A percentile compares a stretch with the other conserved stretches of the same genome.
Conservation (phyloP, 2,329 filamentous ascomycete species). For the Aspergillus versicolor region DNA sequence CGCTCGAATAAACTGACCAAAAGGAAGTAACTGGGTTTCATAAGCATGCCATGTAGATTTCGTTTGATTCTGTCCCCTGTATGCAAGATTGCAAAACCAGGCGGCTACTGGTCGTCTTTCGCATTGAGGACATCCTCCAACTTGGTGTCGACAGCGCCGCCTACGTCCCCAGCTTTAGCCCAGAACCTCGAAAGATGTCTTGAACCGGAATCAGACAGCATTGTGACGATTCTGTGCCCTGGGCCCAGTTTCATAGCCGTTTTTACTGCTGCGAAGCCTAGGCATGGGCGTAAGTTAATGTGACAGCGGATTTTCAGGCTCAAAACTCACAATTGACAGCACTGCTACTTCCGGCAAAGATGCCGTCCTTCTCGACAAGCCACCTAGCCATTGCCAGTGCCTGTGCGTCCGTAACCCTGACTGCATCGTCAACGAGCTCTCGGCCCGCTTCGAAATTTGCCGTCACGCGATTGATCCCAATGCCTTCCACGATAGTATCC, state of each 20-base stretch:
- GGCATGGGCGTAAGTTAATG: slow-evolving; percentile 14
- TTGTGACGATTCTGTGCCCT: slow-evolving; percentile 49
- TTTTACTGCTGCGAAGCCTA: slow-evolving; percentile 50
- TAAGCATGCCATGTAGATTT: background rate
- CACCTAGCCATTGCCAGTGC: slow-evolving; percentile 92
- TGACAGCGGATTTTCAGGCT: background rate
- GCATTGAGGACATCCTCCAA: slow-evolving; percentile 47
- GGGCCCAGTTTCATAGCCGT: slow-evolving; percentile 48
- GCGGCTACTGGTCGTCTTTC: slow-evolving; percentile 27
- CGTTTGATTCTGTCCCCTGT: background rate
- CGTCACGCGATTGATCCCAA: slow-evolving; percentile 93
- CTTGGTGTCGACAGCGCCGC: slow-evolving; percentile 45
- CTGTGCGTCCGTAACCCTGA: slow-evolving; percentile 84
- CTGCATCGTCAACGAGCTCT: slow-evolving; percentile 84
- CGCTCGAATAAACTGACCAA: background rate
- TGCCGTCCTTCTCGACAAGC: slow-evolving; percentile 91
- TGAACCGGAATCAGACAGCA: slow-evolving; percentile 52
- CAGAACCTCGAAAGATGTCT: slow-evolving; percentile 54
- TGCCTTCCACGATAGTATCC: slow-evolving; percentile 92
- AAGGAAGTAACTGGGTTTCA: background rate
- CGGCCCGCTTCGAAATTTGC: slow-evolving; percentile 86
- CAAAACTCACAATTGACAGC: slow-evolving; percentile 78
- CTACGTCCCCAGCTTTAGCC: slow-evolving; percentile 49
- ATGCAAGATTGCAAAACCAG: background rate
- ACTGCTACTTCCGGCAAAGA: slow-evolving; percentile 92